phyloP scores from a whole-genome alignment of 1,284 basidiomycete species.

The Ustilago tritici region DNA sequence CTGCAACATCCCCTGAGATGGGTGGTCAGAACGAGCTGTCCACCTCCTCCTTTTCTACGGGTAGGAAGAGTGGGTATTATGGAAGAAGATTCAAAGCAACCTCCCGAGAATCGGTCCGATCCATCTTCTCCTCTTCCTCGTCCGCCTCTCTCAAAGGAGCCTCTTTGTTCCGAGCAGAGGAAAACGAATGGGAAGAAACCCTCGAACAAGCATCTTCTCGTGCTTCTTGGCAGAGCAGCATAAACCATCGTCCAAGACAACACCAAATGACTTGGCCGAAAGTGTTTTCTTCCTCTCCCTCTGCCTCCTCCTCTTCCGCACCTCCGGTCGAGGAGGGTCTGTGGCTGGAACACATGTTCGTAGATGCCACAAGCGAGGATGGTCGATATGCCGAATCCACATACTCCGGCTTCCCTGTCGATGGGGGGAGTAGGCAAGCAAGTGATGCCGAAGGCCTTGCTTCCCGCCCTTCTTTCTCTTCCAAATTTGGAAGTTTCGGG shows the following conservation, averaged over 20 bases:
- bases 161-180: background rate
- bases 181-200: slow-evolving; percentile 32
- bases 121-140: slow-evolving; percentile 18
- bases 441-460: slow-evolving; percentile 6
- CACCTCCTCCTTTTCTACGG: background rate
- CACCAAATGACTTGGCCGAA: slow-evolving; percentile 42
- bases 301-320: slow-evolving; percentile 9
- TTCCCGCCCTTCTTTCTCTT: background rate
- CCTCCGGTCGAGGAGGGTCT: background rate
- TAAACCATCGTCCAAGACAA: slow-evolving; percentile 30
- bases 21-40: background rate
- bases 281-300: slow-evolving; percentile 1
- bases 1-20: slow-evolving; percentile 27
- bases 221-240: slow-evolving; percentile 43
- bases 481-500: slow-evolving; percentile 16
- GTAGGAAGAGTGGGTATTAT: slow-evolving; percentile 15
- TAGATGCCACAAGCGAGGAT: slow-evolving; percentile 24
- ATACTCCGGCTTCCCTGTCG: slow-evolving; percentile 5
- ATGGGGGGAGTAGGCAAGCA: background rate
- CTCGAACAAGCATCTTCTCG: slow-evolving; percentile 24
- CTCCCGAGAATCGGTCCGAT: slow-evolving; percentile 17
- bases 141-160: background rate
- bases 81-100: slow-evolving; percentile 4
- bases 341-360: slow-evolving; percentile 41
- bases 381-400: slow-evolving; percentile 6